Conservation (phyloP, 75 land plant genomes). For the Azolla pinnata region DNA sequence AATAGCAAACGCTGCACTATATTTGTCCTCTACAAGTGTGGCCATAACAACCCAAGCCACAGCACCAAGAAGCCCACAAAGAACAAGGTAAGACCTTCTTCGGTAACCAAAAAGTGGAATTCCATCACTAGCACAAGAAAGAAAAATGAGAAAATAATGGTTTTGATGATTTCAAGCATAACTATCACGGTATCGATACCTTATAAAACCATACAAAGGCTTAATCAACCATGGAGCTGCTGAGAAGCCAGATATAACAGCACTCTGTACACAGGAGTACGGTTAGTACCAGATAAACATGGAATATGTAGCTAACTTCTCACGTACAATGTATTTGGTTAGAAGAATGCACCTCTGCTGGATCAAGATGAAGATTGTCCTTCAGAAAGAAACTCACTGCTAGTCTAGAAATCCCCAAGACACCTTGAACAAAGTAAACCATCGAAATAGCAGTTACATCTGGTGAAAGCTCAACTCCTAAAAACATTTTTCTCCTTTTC, state of each 20-base stretch:
- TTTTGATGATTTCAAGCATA: neutral
- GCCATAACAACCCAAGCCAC: conserved; percentile 85
- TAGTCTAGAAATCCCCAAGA: conserved; percentile 80
- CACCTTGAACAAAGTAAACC: conserved; percentile 99
- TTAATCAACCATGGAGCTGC: conserved; percentile 91
- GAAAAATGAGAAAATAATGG: conserved; percentile 5
- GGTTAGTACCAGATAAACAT: too few relatives aligned
- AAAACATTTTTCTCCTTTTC: conserved; percentile 24
- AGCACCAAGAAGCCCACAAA: conserved; percentile 90
- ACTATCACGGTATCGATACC: conserved; percentile 35
- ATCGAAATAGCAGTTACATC: conserved; percentile 85
- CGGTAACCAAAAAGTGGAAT: conserved; percentile 95
- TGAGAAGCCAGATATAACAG: conserved; percentile 79
- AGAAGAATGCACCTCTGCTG: conserved; percentile 69
- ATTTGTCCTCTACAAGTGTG: conserved; percentile 74
- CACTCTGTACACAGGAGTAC: too few relatives aligned
- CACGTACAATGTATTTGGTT: too few relatives aligned
- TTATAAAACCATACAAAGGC: conserved; percentile 92
- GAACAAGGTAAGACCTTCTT: conserved; percentile 87
- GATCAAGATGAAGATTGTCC: conserved; percentile 94
- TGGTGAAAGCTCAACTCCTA: conserved; percentile 79
- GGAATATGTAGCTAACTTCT: too few relatives aligned
- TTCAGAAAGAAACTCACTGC: conserved; percentile 95
- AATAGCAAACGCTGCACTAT: conserved; percentile 73
- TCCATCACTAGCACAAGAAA: conserved; percentile 63